A percentile compares a stretch with the other conserved stretches of the same genome.
Evolutionary conservation across 2,329 filamentous ascomycete genomes (phyloP).

Genomic region (Cytospora schulzeri): DNA sequence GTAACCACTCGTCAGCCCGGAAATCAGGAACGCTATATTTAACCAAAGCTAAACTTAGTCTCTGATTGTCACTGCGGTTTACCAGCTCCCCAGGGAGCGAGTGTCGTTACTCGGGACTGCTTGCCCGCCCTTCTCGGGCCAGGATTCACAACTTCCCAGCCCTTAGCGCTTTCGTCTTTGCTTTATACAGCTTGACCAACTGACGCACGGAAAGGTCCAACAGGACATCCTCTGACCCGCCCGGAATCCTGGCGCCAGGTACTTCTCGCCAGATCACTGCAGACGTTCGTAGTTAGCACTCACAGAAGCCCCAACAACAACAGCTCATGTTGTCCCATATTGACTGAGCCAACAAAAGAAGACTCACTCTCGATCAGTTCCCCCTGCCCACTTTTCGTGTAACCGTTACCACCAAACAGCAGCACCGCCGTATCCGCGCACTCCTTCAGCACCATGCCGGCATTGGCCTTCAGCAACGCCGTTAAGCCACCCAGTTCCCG

Average conservation of each 20-base stretch:
- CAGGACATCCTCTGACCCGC: slow-evolving; percentile 74
- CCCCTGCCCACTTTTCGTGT: slow-evolving; percentile 69
- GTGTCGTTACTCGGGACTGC: neutral
- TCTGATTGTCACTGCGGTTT: no score
- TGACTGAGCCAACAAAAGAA: neutral
- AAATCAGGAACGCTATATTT: no score
- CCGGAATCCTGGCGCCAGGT: slow-evolving; percentile 63
- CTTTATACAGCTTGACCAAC: slow-evolving; percentile 68
- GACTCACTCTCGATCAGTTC: slow-evolving; percentile 69
- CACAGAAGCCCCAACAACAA: no score
- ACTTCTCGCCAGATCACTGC: slow-evolving; percentile 65
- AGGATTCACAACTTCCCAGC: slow-evolving; percentile 12
- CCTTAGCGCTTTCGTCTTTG: slow-evolving; percentile 53
- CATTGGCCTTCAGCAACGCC: slow-evolving; percentile 71
- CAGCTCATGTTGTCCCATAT: no score
- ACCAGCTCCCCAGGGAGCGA: neutral
- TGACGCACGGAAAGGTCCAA: slow-evolving; percentile 70
- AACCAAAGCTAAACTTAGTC: no score
- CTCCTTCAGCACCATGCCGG: slow-evolving; percentile 71
- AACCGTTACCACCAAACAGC: slow-evolving; percentile 75
- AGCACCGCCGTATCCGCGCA: slow-evolving; percentile 70
- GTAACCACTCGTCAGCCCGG: no score
- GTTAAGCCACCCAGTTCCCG: slow-evolving; percentile 70
- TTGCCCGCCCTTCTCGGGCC: neutral
- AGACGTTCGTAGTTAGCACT: neutral